These are phyloP conservation scores for Pichia sp. DNA, from an alignment of 1,139 yeast species.

Conservation along the genomic window DNA sequence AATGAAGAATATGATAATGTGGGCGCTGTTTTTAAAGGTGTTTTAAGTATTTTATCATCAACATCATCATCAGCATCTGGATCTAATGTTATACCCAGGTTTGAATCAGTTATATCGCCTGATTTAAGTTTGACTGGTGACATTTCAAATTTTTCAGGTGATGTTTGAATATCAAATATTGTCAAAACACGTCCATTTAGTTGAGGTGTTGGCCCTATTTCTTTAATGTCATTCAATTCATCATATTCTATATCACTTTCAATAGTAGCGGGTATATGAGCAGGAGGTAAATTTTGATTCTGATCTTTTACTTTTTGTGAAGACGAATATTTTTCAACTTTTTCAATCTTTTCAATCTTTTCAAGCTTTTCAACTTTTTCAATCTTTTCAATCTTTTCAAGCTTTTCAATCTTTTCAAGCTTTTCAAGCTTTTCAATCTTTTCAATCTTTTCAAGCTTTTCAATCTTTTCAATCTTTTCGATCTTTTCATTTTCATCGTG, in stretches of 20 bases:
- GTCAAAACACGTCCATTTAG: slow-evolving; percentile 63
- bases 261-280: background rate
- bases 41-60: slow-evolving; percentile 23
- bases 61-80: background rate
- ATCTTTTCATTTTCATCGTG: background rate
- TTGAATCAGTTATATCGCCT: background rate
- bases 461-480: background rate
- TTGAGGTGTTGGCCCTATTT: slow-evolving; percentile 74
- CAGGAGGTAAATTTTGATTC: background rate
- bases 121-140: slow-evolving; percentile 24
- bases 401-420: background rate
- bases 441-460: too few relatives aligned
- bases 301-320: background rate
- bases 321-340: background rate
- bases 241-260: background rate
- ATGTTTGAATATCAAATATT: slow-evolving; percentile 45
- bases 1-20: slow-evolving; percentile 8
- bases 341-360: background rate
- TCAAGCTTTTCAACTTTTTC: background rate
- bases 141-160: slow-evolving; percentile 22
- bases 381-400: background rate
- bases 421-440: background rate
- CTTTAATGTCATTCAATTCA: slow-evolving; percentile 21
- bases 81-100: slow-evolving; percentile 3
- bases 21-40: slow-evolving; percentile 24